These are phyloP conservation scores for Russula virescens DNA, from an alignment of 768 basidiomycete genomes.

Conservation along the genomic window DNA sequence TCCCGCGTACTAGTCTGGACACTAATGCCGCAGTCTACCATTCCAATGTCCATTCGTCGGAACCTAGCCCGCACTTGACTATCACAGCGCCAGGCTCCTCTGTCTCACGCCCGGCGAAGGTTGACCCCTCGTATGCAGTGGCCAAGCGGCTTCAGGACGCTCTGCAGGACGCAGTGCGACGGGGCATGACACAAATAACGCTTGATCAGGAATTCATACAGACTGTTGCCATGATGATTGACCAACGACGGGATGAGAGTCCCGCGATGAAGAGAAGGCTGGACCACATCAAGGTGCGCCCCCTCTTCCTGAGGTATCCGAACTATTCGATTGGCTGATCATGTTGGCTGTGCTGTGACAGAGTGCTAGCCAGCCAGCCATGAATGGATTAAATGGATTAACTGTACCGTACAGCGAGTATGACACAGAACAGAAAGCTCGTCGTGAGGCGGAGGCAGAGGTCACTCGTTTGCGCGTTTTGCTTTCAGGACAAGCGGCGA, in stretches of 20 bases:
- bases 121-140: slow-evolving; percentile 43
- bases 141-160: slow-evolving; percentile 53
- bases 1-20: slow-evolving; percentile 27
- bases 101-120: slow-evolving; percentile 28
- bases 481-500: slow-evolving; percentile 83
- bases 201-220: slow-evolving; percentile 73
- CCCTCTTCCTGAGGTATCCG: neutral
- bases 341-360: slow-evolving; percentile 30
- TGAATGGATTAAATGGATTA: slow-evolving; percentile 88
- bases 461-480: slow-evolving; percentile 79
- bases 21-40: slow-evolving; percentile 28
- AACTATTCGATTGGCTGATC: neutral
- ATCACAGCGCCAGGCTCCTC: slow-evolving; percentile 40
- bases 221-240: slow-evolving; percentile 59
- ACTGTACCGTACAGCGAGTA: slow-evolving; percentile 92
- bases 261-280: slow-evolving; percentile 65
- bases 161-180: slow-evolving; percentile 52
- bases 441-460: slow-evolving; percentile 90
- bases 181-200: slow-evolving; percentile 54
- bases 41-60: slow-evolving; percentile 15
- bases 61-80: slow-evolving; percentile 36
- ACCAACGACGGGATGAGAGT: slow-evolving; percentile 56
- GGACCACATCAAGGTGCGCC: slow-evolving; percentile 79
- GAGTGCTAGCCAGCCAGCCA: slow-evolving; percentile 88
- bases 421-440: slow-evolving; percentile 80